Evolutionary conservation across 768 basidiomycete genomes (phyloP).

Genomic region (Pleurotus pulmonarius): DNA sequence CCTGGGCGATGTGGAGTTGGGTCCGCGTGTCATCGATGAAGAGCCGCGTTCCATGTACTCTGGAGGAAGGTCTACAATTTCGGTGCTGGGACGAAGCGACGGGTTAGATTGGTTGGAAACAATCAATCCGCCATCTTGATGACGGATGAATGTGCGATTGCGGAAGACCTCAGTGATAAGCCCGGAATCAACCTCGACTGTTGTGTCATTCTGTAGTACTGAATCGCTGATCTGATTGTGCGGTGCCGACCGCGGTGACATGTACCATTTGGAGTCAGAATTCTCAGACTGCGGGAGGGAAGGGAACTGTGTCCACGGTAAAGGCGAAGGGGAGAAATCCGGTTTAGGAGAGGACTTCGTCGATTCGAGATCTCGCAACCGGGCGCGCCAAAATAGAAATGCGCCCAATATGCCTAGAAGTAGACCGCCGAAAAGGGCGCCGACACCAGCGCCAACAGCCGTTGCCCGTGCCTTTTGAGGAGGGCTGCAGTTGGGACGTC

Average conservation of each 20-base stretch:
- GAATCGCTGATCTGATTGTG: not conserved
- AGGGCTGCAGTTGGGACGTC: not conserved
- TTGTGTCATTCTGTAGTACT: not conserved
- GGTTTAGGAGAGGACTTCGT: too few relatives aligned
- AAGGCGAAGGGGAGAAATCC: not conserved
- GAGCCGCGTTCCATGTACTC: not conserved
- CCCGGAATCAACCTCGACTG: not conserved
- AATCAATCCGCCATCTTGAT: not conserved
- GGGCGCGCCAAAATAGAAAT: slow-evolving; percentile 27
- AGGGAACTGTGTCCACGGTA: not conserved
- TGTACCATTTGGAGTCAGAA: not conserved
- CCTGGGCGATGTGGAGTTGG: not conserved
- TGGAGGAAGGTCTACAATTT: not conserved
- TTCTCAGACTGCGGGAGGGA: not conserved
- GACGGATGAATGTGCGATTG: not conserved
- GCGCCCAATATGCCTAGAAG: slow-evolving; percentile 27
- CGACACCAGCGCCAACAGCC: slow-evolving; percentile 33
- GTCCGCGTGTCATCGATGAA: too few relatives aligned
- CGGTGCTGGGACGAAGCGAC: not conserved
- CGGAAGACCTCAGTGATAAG: not conserved
- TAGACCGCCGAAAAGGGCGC: slow-evolving; percentile 35
- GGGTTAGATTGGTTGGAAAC: not conserved
- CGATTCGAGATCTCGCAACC: slow-evolving; percentile 5
- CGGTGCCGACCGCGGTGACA: not conserved
- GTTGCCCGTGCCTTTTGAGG: slow-evolving; percentile 14